Evolutionary conservation across 352 stramenopile species (phyloP), one percentile per base, ranked within the genome.

Genomic region (Phytopythium sindhum): DNA sequence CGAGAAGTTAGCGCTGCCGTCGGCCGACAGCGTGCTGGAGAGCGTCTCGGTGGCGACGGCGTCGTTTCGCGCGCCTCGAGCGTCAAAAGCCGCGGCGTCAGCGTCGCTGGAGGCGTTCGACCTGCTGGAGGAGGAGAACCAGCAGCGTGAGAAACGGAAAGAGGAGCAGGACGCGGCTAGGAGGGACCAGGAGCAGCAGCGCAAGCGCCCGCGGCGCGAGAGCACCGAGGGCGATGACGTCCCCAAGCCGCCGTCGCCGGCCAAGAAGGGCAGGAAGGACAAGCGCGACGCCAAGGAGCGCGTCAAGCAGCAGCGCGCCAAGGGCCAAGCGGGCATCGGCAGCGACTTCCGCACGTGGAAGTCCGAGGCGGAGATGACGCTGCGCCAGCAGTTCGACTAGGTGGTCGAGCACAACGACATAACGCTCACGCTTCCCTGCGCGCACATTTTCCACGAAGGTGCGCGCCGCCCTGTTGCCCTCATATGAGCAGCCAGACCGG

Each of bases 381-480:
- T 93, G 57, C 75, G 86, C 1, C 86, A 95, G 69, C 78, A 91
- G 52, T 95, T 86, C 55, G 81, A 91, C 64, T 95, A 69, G 64
- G 19, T 9, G 9, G 31, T 4, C 31, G 31, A 10, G 4, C 31
- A 9, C 31, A 9, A 81, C 54, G 84, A 92, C 60, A 70, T 68
- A 41, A 81, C 72, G 26, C 70, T 90, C 69, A 90, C 84, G 26
- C 69, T 92, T 41, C 84, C 84, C 17, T 92, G 84, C 57, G 80
- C 84, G 24, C 84, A 92, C 53, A 70, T 92, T n/a, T 92, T 92
- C 65, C 84, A 92, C 62, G 81, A 89, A 74, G 80, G 81, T 90
- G 65, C 51, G 50, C 28, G 0, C 3, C 26, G 0, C 21, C 2
- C n/a, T n/a, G n/a, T n/a, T n/a, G n/a, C n/a, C n/a, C n/a, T n/a